Base-by-base conservation (phyloP, 2,329 filamentous ascomycete species). In the Plectosphaerella sp. region DNA sequence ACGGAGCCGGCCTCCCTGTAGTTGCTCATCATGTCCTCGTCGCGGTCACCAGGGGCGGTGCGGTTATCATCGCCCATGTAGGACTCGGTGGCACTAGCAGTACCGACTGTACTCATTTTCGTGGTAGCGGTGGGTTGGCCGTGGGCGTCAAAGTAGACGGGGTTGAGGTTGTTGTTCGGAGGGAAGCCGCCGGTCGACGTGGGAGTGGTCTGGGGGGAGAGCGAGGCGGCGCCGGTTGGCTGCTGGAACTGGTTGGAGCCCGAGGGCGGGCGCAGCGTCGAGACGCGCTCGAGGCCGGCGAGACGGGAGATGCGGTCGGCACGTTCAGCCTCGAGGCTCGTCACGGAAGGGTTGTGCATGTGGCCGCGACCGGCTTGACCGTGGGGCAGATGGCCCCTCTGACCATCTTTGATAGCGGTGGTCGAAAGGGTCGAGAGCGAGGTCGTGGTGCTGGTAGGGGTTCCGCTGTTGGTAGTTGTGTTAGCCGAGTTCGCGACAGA, bases 251-350 rank as follows among this genome's bases (percentile, higher is more conserved):
- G 51, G 60, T 56, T 33, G 14, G 43, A 12, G 48, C 12, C 54
- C 58, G 25, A 53, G 25, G 7, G 72, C 69, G 82, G 76, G 56
- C 89, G 86, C 43, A 87, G 79, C n/a, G 90, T 89, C 15, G 88
- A 86, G 52, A 97, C 86, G 52, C 89, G 85, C 68, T 96, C 91
- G 37, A 97, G 82, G n/a, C 93, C 93, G 12, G 92, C 89, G 20
- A 97, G 84, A 48, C 93, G 91, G 43, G 91, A 96, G 70, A 97
- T 97, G 63, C 93, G 91, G 71, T 97, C 92, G 57, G 91, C 91
- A 60, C 92, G 90, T 70, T 96, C 92, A 57, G 91, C 91, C 63
- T 96, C 92, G 55, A 94, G 84, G 62, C 87, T 93, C 59, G 82
- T 87, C 50, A 83, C 82, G 18, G 85, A 87, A 7, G 82, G 70